Evolutionary conservation across 2,329 filamentous ascomycete species (phyloP).

Genomic region (Dothidotthia symphoricarpi): DNA sequence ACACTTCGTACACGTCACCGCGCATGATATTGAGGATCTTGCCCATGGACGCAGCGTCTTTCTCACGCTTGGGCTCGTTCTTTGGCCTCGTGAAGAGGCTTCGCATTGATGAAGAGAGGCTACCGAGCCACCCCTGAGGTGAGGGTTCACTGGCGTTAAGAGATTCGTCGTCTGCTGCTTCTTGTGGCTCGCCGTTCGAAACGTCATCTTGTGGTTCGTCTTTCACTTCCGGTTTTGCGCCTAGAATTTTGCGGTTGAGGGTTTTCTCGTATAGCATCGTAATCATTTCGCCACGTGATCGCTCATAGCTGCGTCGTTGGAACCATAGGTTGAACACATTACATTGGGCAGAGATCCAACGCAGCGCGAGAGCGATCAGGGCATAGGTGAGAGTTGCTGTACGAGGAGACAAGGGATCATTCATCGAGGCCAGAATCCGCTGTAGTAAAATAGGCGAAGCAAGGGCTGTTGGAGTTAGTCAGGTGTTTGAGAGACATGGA

Average conservation of each 20-base stretch:
- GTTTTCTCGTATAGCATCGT: slow-evolving; percentile 83
- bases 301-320: slow-evolving; percentile 77
- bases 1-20: slow-evolving; percentile 76
- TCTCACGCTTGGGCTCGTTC: slow-evolving; percentile 34
- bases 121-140: slow-evolving; percentile 7
- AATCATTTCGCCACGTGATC: slow-evolving; percentile 80
- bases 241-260: slow-evolving; percentile 59
- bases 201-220: slow-evolving; percentile 25
- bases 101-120: slow-evolving; percentile 10
- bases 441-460: slow-evolving; percentile 69
- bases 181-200: slow-evolving; percentile 13
- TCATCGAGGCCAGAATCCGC: slow-evolving; percentile 66
- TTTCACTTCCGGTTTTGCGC: slow-evolving; percentile 32
- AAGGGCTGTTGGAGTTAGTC: slow-evolving; percentile 19
- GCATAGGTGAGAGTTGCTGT: slow-evolving; percentile 65
- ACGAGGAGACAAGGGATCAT: slow-evolving; percentile 51
- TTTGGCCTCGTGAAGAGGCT: slow-evolving; percentile 17
- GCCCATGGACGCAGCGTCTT: slow-evolving; percentile 72
- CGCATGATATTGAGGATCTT: slow-evolving; percentile 89
- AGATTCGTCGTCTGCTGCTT: slow-evolving; percentile 12
- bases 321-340: slow-evolving; percentile 75
- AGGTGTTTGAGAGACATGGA: background rate
- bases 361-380: slow-evolving; percentile 58
- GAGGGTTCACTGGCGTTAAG: slow-evolving; percentile 2
- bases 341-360: slow-evolving; percentile 63